Evolutionary conservation across 2,329 filamentous ascomycete genomes (phyloP).

Genomic region (Ophiognomonia clavigignenti-juglandacearum): DNA sequence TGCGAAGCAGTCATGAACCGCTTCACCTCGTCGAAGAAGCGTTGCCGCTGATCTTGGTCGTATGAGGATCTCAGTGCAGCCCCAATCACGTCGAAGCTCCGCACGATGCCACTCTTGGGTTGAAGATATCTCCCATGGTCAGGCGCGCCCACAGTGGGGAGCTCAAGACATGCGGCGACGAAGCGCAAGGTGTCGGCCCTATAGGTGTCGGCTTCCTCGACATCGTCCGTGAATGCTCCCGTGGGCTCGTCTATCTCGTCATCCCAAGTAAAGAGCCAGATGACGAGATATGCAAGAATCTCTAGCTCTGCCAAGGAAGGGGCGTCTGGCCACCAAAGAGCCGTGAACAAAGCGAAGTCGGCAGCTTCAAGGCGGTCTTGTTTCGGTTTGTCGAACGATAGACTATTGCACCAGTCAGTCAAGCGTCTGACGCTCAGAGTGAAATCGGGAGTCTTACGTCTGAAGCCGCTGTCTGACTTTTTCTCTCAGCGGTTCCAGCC

Average conservation of each 20-base stretch:
- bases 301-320: slow-evolving; percentile 15
- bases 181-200: slow-evolving; percentile 14
- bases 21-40: slow-evolving; percentile 19
- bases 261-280: slow-evolving; percentile 25
- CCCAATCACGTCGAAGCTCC: not conserved
- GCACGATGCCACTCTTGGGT: not conserved
- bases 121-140: not conserved
- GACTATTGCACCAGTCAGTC: not conserved
- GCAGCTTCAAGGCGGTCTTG: slow-evolving; percentile 16
- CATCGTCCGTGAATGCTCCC: slow-evolving; percentile 17
- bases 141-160: too few relatives aligned
- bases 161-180: not conserved
- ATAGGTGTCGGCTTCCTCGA: slow-evolving; percentile 16
- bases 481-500: not conserved
- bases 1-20: slow-evolving; percentile 18
- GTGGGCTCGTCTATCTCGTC: slow-evolving; percentile 21
- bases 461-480: not conserved
- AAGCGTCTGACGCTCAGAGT: not conserved
- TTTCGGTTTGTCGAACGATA: slow-evolving; percentile 11
- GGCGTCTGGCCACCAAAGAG: slow-evolving; percentile 22
- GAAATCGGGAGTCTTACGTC: not conserved
- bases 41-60: slow-evolving; percentile 12
- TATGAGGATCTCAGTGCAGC: slow-evolving; percentile 15
- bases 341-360: slow-evolving; percentile 20
- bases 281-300: slow-evolving; percentile 18